Conservation (phyloP, 305 asterid genomes). For the Fraxinus baroniana region DNA sequence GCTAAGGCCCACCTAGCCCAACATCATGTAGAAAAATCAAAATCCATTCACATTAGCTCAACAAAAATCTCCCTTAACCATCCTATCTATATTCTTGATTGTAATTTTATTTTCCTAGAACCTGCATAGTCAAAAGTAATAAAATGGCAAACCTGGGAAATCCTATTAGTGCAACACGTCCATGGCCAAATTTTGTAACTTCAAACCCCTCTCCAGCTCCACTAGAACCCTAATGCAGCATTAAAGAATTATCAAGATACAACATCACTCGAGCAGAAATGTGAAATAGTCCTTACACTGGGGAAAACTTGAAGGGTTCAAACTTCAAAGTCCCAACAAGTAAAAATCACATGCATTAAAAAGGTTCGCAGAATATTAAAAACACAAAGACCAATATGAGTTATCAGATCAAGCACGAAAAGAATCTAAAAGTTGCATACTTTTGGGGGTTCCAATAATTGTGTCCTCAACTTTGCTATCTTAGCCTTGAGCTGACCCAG, state of each 20-base stretch:
- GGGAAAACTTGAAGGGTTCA: background rate
- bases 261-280: background rate
- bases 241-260: conserved; percentile 22
- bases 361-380: background rate
- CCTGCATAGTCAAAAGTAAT: background rate
- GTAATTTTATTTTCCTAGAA: background rate
- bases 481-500: conserved; percentile 99
- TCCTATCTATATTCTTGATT: background rate
- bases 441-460: conserved; percentile 95
- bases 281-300: background rate
- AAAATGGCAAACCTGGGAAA: conserved; percentile 80
- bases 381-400: background rate
- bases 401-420: background rate
- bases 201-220: conserved; percentile 99
- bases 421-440: conserved; percentile 36
- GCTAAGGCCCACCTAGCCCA: background rate
- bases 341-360: background rate
- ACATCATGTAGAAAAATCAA: background rate
- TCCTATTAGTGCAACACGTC: conserved; percentile 96
- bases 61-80: background rate
- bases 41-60: background rate
- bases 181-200: conserved; percentile 95
- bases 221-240: conserved; percentile 74
- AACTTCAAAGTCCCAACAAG: background rate
- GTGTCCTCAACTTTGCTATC: conserved; percentile 98